phyloP scores from a whole-genome alignment of 2,329 filamentous ascomycete genomes.

The Cladophialophora chaetospira region DNA sequence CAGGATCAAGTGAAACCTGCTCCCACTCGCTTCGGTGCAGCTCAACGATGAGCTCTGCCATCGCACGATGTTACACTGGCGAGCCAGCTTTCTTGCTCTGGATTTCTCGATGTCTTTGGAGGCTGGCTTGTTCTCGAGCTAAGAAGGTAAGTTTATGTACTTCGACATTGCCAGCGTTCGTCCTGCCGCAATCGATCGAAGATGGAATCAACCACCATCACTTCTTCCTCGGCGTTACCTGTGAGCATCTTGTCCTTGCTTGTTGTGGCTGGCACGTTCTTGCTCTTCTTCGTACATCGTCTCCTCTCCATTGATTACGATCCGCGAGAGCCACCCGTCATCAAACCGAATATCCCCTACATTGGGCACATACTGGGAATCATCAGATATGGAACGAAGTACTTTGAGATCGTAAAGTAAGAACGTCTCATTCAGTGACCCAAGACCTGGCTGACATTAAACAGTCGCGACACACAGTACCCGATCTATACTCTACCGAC shows the following conservation, averaged over 20 bases:
- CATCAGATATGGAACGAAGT: constrained; percentile 10
- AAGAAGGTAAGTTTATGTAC: too few relatives aligned
- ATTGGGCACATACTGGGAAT: constrained; percentile 12
- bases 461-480: constrained; percentile 7
- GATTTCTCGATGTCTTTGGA: too few relatives aligned
- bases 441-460: not conserved
- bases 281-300: not conserved
- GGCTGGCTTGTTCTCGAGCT: too few relatives aligned
- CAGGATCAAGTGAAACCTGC: too few relatives aligned
- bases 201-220: not conserved
- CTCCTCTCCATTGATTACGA: constrained; percentile 5
- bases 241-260: constrained; percentile 5
- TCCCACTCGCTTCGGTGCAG: too few relatives aligned
- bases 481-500: constrained; percentile 12
- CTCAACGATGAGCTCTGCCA: too few relatives aligned
- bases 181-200: not conserved
- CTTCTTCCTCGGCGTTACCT: not conserved
- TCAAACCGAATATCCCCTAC: constrained; percentile 4
- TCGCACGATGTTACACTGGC: too few relatives aligned
- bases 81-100: too few relatives aligned
- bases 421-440: not conserved
- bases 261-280: not conserved
- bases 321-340: constrained; percentile 10
- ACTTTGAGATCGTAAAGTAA: constrained; percentile 11
- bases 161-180: too few relatives aligned